Evolutionary conservation across 2,329 filamentous ascomycete species (phyloP), one percentile per base, ranked within the genome.

Genomic region (Thermothelomyces thermophilus): DNA sequence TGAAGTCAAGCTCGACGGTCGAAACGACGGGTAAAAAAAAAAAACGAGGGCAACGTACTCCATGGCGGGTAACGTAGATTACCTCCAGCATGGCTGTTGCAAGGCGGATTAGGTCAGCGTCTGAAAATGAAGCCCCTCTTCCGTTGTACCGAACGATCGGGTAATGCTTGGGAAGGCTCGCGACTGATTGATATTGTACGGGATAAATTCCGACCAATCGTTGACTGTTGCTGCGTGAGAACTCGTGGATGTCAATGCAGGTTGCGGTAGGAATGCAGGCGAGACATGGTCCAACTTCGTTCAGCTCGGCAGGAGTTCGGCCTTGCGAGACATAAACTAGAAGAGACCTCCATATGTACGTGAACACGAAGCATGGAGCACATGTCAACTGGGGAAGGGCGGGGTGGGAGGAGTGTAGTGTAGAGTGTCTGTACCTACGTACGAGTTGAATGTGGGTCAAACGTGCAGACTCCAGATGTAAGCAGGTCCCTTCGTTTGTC

Each of bases 11-110:
- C 19, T 37, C 14, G 35, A 41, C 34, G 41, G 14, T 5, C 26
- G 26, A 31, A 13, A 37, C 35, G 40, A n/a, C n/a, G n/a, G n/a
- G n/a, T n/a, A n/a, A n/a, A n/a, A n/a, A n/a, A n/a, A n/a, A n/a
- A n/a, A n/a, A n/a, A n/a, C n/a, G n/a, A n/a, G n/a, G n/a, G 50
- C 41, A 51, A 73, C 82, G 72, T 77, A 89, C 86, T 60, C 84
- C 86, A 66, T 90, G 86, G 20, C 86, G 82, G 56, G 79, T 80
- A 51, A 90, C 72, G 64, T 89, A 89, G 56, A 90, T 87, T 57
- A 76, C 79, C 63, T 87, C 77, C 44, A 89, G 71, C 81, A 85
- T 86, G 48, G 39, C 51, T 39, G 31, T 48, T 20, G 41, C 43
- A 40, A 41, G 39, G 46, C 22, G 26, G 37, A 19, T 9, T 13